Base-by-base conservation (phyloP, 169 alveolate genomes). In the Plasmodium cynomolgi region DNA sequence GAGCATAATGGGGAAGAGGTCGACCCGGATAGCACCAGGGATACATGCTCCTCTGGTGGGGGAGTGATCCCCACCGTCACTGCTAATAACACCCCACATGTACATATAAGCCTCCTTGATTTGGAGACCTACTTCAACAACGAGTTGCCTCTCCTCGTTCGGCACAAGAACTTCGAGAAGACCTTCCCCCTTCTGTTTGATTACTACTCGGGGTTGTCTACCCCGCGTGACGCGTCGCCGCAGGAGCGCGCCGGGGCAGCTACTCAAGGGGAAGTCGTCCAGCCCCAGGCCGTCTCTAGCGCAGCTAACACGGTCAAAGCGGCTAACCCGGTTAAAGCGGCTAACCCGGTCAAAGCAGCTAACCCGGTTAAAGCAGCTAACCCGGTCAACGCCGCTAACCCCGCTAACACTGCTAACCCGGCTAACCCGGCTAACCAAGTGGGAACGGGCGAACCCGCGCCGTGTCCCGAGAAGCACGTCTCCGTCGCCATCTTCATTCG, bases 401-500 rank as follows among this genome's bases (percentile, higher is more conserved):
- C 0, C 20, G 7, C n/a, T 44, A 44, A 7, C 58, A 3, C 20
- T 5, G 58, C 20, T 1, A 47, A 47, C 58, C 1, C 17, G 0
- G 26, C 5, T 17, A 50, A 50, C 1, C 1, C 17, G 23, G 62
- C 20, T 3, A 15, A 50, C 62, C 62, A 50, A 13, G 62, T 50
- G 23, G 26, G 8, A 13, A 3, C 13, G 0, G 62, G 62, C 20
- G 62, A 15, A 3, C 0, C 20, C 6, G 23, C 23, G 62, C 20
- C 62, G 2, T 13, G 62, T 3, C 62, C 62, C 62, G 62, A 50
- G 17, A 82, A 81, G 26, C 37, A 91, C 56, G 81, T 96, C 17
- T 92, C 97, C 34, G 72, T 94, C 0, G 80, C 97, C 26, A 95
- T 93, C 68, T 95, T 96, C 72, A 96, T 96, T 33, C 91, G 91